A percentile compares a stretch with the other conserved stretches of the same genome.
phyloP scores from a whole-genome alignment of 805 yeast species.

The Wickerhamomyces bovis region DNA sequence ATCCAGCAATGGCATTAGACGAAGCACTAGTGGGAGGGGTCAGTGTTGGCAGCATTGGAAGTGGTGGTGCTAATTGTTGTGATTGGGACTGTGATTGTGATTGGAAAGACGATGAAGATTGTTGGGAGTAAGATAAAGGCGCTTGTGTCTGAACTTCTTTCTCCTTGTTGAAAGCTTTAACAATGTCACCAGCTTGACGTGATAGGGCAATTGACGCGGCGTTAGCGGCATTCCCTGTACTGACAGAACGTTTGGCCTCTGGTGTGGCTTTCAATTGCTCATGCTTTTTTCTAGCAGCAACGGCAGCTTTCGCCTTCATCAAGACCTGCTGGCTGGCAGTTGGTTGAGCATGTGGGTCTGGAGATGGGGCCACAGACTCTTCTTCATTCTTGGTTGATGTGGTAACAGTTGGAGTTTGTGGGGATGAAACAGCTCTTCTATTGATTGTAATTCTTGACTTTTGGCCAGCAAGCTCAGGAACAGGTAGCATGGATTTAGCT shows the following conservation, averaged over 20 bases:
- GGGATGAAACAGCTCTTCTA: conserved; percentile 19
- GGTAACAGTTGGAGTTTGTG: conserved; percentile 18
- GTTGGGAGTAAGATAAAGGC: not conserved
- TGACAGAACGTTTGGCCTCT: conserved; percentile 7
- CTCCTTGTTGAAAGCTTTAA: conserved; percentile 14
- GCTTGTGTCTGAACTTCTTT: conserved; percentile 4
- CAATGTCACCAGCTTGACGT: conserved; percentile 24
- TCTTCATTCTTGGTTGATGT: conserved; percentile 11
- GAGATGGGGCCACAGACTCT: conserved; percentile 6
- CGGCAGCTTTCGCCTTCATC: conserved; percentile 22
- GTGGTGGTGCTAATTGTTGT: not conserved
- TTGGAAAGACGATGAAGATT: not conserved
- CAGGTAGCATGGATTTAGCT: conserved; percentile 74
- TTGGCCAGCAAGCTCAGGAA: conserved; percentile 43
- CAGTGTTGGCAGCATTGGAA: too few relatives aligned
- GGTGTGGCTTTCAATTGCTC: conserved; percentile 7
- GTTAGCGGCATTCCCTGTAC: conserved; percentile 20
- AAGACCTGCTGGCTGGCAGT: conserved; percentile 23
- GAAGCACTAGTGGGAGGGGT: not conserved
- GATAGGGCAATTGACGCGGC: conserved; percentile 24
- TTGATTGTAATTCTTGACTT: conserved; percentile 17
- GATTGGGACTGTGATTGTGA: not conserved
- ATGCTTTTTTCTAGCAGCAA: conserved; percentile 23
- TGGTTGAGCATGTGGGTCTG: conserved; percentile 18
- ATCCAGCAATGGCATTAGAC: not conserved